phyloP scores from a whole-genome alignment of 2,329 filamentous ascomycete species.

The Clarireedia paspali region DNA sequence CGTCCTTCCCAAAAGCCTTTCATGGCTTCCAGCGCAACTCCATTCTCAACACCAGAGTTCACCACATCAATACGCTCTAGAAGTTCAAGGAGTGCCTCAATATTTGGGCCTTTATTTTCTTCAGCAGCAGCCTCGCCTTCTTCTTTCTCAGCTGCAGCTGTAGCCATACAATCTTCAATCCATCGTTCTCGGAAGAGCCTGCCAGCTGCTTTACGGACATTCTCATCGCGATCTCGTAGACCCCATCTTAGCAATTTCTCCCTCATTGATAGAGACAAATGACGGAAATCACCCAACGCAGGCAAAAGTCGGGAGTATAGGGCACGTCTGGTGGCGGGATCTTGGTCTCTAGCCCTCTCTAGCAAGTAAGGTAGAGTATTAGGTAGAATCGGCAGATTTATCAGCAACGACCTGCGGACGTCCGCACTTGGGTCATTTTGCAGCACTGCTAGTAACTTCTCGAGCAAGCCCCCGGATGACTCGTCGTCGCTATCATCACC shows the following conservation, averaged over 20 bases:
- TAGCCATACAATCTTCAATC: constrained; percentile 88
- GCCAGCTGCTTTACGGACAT: constrained; percentile 84
- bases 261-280: constrained; percentile 85
- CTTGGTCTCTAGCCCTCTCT: constrained; percentile 83
- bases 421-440: constrained; percentile 94
- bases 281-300: constrained; percentile 85
- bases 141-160: constrained; percentile 49
- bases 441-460: constrained; percentile 78
- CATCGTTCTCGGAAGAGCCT: constrained; percentile 90
- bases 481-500: constrained; percentile 65
- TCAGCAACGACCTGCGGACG: constrained; percentile 77
- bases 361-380: constrained; percentile 79
- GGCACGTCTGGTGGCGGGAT: constrained; percentile 73
- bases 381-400: constrained; percentile 83
- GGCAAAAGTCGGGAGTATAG: constrained; percentile 84
- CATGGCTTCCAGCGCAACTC: constrained; percentile 91
- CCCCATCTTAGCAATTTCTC: constrained; percentile 96
- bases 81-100: constrained; percentile 82
- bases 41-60: constrained; percentile 81
- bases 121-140: constrained; percentile 36
- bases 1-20: constrained; percentile 91
- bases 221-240: constrained; percentile 85
- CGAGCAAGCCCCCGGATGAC: constrained; percentile 60
- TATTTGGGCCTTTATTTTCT: constrained; percentile 55
- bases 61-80: constrained; percentile 90